These are phyloP conservation scores for Solanum infundibuliforme DNA, from an alignment of 257 asterid species.

Conservation along the genomic window DNA sequence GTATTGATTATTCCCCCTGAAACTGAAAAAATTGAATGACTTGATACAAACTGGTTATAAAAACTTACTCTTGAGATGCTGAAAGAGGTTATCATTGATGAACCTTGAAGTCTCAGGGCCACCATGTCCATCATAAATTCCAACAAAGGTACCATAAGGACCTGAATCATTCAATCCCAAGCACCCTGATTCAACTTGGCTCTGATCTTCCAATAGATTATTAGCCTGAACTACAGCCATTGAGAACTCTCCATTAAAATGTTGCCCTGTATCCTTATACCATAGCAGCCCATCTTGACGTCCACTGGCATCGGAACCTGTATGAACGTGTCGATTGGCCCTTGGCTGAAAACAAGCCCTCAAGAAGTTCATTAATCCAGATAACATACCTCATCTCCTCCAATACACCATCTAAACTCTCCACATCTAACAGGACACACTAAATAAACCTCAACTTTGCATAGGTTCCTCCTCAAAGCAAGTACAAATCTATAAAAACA, in stretches of 20 bases:
- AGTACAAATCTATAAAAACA: neutral
- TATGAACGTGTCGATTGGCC: conserved; percentile 28
- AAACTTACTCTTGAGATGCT: conserved; percentile 55
- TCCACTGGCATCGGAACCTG: conserved; percentile 41
- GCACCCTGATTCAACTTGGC: conserved; percentile 59
- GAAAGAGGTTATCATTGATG: conserved; percentile 49
- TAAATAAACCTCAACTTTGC: neutral
- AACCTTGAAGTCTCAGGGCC: conserved; percentile 63
- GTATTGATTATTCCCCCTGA: neutral
- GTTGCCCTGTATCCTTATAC: conserved; percentile 64
- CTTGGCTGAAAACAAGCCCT: conserved; percentile 56
- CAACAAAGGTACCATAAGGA: conserved; percentile 58
- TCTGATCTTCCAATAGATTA: conserved; percentile 60
- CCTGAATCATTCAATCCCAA: conserved; percentile 45
- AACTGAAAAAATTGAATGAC: neutral
- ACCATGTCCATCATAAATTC: conserved; percentile 64
- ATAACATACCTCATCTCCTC: conserved; percentile 75
- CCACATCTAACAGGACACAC: conserved; percentile 26
- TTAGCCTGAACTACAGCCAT: conserved; percentile 81
- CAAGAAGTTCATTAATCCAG: conserved; percentile 44
- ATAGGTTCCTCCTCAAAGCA: neutral
- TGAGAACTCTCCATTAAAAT: conserved; percentile 53
- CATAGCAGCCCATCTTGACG: conserved; percentile 58
- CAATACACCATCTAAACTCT: conserved; percentile 38
- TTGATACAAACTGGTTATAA: neutral